A percentile compares a stretch with the other conserved stretches of the same genome.
phyloP scores from a whole-genome alignment of 768 basidiomycete species.

The Calvatia gigantea region DNA sequence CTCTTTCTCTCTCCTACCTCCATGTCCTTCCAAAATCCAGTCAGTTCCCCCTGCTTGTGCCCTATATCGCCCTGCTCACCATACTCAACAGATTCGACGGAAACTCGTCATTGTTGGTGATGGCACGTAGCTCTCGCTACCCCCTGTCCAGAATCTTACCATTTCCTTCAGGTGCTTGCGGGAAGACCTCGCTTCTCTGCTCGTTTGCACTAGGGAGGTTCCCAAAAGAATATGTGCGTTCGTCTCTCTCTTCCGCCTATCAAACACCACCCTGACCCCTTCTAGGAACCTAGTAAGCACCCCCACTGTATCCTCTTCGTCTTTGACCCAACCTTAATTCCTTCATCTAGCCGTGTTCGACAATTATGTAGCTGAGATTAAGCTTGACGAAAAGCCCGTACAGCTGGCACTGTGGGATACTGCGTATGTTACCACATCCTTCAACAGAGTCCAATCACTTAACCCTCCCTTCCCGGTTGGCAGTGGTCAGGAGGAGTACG shows the following conservation, averaged over 20 bases:
- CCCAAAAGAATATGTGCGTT: conserved; percentile 90
- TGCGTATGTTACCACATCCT: conserved; percentile 61
- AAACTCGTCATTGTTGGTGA: conserved; percentile 98
- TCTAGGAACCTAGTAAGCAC: conserved; percentile 57
- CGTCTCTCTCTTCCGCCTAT: conserved; percentile 10
- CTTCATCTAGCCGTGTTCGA: conserved; percentile 80
- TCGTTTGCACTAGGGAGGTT: conserved; percentile 95
- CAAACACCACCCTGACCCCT: conserved; percentile 8
- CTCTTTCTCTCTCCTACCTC: conserved; percentile 5
- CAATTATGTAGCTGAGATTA: conserved; percentile 98
- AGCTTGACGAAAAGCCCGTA: conserved; percentile 95
- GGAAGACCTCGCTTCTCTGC: conserved; percentile 89
- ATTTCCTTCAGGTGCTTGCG: conserved; percentile 72
- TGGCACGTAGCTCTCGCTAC: conserved; percentile 48
- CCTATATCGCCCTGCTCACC: conserved; percentile 14
- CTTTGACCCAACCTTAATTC: conserved; percentile 15
- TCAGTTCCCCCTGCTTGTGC: conserved; percentile 30
- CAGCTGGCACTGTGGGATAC: conserved; percentile 99
- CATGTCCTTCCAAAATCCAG: conserved; percentile 56
- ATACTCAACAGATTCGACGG: conserved; percentile 67
- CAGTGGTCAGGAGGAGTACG: conserved; percentile 98
- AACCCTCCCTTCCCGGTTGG: conserved; percentile 10
- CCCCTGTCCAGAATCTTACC: conserved; percentile 18
- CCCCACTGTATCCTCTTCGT: conserved; percentile 16
- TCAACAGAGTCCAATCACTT: conserved; percentile 10